Evolutionary conservation across 208 protist genomes (phyloP).

Genomic region (Wallacemonas sp.): DNA sequence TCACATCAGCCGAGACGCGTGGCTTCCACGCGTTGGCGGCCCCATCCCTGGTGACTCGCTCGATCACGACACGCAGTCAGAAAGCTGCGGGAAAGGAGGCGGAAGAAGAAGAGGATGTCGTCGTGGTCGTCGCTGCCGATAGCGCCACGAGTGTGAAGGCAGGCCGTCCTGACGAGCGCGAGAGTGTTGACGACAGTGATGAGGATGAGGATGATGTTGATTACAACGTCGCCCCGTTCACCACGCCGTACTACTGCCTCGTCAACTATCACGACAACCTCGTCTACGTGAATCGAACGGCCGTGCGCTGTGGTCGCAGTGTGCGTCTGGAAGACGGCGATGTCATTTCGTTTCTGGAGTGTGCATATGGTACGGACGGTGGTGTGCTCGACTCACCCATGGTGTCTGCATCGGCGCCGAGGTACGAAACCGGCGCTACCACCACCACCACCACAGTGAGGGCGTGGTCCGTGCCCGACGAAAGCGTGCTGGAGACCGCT

Average conservation of each 20-base stretch:
- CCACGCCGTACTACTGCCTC: conserved; percentile 62
- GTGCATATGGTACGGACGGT: conserved; percentile 65
- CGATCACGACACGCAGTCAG: background rate
- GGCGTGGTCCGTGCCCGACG: background rate
- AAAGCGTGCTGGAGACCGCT: conserved; percentile 5
- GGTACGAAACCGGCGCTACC: too few relatives aligned
- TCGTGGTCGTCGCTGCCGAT: background rate
- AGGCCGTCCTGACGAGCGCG: too few relatives aligned
- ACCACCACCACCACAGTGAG: too few relatives aligned
- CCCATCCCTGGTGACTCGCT: too few relatives aligned
- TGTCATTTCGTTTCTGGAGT: conserved; percentile 76
- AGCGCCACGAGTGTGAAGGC: too few relatives aligned
- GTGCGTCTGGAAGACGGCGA: conserved; percentile 55
- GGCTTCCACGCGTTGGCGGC: background rate
- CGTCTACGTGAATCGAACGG: conserved; percentile 50
- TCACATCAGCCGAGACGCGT: background rate
- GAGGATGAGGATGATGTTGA: conserved; percentile 15
- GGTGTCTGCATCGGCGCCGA: background rate
- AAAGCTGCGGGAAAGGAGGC: background rate
- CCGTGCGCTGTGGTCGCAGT: conserved; percentile 40
- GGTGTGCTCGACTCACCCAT: conserved; percentile 39
- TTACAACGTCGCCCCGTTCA: conserved; percentile 20
- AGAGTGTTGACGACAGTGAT: conserved; percentile 2
- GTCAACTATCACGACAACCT: conserved; percentile 75
- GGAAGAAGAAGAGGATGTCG: background rate